A percentile compares a stretch with the other conserved stretches of the same genome.
phyloP scores from a whole-genome alignment of 176 grass and related monocot genomes.

The bread wheat (Triticum aestivum) region DNA sequence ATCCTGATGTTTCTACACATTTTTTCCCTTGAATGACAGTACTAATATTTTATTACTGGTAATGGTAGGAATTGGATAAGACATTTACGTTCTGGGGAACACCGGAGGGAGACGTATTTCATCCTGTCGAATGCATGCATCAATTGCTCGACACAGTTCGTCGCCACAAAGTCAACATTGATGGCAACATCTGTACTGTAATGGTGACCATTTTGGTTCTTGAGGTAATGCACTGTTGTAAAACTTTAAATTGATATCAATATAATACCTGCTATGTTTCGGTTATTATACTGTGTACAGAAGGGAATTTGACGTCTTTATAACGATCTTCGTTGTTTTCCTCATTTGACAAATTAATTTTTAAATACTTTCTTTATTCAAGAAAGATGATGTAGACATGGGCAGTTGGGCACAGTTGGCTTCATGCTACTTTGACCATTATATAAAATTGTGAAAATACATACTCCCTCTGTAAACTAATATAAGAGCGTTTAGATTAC shows the following conservation, averaged over 20 bases:
- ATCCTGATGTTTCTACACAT: background rate
- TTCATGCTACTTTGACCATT: background rate
- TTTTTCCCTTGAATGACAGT: constrained; percentile 19
- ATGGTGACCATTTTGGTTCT: constrained; percentile 96
- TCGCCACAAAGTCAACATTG: constrained; percentile 88
- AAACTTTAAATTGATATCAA: background rate
- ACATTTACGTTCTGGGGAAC: constrained; percentile 89
- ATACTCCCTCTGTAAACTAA: background rate
- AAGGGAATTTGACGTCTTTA: background rate
- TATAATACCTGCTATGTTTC: background rate
- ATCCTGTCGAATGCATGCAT: constrained; percentile 94
- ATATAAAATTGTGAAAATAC: background rate
- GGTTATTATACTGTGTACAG: background rate
- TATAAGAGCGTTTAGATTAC: too few species aligned
- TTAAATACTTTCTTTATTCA: background rate
- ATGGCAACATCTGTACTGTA: constrained; percentile 96
- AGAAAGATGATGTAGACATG: background rate
- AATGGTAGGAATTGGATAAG: constrained; percentile 81
- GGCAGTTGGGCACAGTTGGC: background rate
- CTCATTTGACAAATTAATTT: background rate
- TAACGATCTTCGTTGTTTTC: background rate
- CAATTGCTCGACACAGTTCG: constrained; percentile 84
- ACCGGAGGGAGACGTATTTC: constrained; percentile 67
- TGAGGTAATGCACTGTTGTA: constrained; percentile 57
- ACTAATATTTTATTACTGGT: constrained; percentile 19